Evolutionary conservation across 2,329 filamentous ascomycete species (phyloP).

Genomic region (Byssochlamys sp.): DNA sequence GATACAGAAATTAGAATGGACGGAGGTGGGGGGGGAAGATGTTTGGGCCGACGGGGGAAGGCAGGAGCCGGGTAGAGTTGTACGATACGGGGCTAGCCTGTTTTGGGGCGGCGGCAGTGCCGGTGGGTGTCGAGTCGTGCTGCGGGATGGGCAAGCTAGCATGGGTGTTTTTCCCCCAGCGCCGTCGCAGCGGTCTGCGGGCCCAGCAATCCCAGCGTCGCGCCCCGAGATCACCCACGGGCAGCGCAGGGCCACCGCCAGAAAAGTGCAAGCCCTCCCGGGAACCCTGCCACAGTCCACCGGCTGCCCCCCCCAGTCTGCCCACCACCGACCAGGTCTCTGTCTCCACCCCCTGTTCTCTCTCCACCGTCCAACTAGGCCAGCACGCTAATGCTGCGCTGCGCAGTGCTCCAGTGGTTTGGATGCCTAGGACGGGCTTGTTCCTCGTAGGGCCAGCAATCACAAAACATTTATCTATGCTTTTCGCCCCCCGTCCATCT

Average conservation of each 20-base stretch:
- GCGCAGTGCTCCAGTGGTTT: constrained; percentile 10
- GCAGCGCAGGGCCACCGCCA: neutral
- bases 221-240: neutral
- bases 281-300: neutral
- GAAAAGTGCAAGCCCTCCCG: neutral
- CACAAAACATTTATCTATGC: constrained; percentile 20
- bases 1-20: neutral
- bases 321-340: neutral
- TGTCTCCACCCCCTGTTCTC: neutral
- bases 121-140: neutral
- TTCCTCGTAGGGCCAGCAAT: constrained; percentile 18
- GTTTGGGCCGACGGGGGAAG: neutral
- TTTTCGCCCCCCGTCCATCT: constrained; percentile 12
- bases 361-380: neutral
- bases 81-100: neutral
- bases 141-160: neutral
- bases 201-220: neutral
- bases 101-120: neutral
- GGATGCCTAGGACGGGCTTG: constrained; percentile 10
- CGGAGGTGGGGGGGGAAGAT: neutral
- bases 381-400: neutral
- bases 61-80: neutral
- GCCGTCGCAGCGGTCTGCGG: neutral
- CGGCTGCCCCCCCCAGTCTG: too few relatives aligned
- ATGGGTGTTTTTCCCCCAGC: neutral